phyloP scores from a whole-genome alignment of 345 rosid species.

The Viola odorata region DNA sequence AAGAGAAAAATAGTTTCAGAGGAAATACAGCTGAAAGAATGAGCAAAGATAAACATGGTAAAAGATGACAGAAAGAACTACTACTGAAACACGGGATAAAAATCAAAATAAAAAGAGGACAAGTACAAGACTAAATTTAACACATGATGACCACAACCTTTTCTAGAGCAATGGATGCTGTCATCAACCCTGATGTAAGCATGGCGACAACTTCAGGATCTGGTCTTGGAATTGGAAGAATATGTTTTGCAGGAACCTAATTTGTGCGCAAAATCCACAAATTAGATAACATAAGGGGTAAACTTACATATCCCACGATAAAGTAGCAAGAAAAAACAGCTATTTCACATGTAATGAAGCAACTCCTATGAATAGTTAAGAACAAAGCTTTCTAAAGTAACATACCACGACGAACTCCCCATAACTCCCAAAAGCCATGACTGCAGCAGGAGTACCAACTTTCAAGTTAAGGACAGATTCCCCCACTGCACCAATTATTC shows the following conservation, averaged over 20 bases:
- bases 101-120: background rate
- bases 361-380: background rate
- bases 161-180: constrained; percentile 89
- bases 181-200: constrained; percentile 98
- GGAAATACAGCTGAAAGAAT: constrained; percentile 2
- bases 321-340: background rate
- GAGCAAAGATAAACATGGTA: background rate
- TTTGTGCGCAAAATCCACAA: constrained; percentile 3
- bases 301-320: background rate
- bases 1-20: constrained; percentile 11
- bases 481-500: constrained; percentile 83
- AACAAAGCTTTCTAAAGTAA: constrained; percentile 7
- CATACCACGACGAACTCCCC: constrained; percentile 67
- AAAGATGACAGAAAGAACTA: background rate
- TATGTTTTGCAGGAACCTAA: constrained; percentile 66
- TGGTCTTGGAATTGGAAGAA: constrained; percentile 87
- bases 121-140: background rate
- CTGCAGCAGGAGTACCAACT: constrained; percentile 92
- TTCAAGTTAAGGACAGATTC: constrained; percentile 58
- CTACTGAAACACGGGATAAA: background rate
- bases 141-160: constrained; percentile 40
- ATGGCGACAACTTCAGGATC: constrained; percentile 97
- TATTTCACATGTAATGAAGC: constrained; percentile 7
- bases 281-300: background rate
- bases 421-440: constrained; percentile 87